Evolutionary conservation across 768 basidiomycete species (phyloP).

Genomic region (Vishniacozyma victoriae): DNA sequence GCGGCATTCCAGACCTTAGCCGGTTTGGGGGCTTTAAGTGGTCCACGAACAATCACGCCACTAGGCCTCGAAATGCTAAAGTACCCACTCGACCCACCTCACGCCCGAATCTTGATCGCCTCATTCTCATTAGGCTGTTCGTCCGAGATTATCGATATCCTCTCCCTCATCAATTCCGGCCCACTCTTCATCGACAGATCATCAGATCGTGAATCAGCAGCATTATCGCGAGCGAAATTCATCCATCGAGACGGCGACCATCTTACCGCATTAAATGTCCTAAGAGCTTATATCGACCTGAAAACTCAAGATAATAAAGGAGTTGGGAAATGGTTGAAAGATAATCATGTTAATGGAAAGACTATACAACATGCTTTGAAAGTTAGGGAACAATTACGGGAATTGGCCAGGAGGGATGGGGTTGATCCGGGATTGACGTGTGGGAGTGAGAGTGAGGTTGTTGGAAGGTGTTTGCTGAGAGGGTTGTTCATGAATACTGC

Average conservation of each 20-base stretch:
- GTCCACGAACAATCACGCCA: constrained; percentile 60
- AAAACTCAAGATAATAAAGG: constrained; percentile 2
- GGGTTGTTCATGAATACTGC: constrained; percentile 82
- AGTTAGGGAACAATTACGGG: constrained; percentile 71
- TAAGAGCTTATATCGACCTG: constrained; percentile 68
- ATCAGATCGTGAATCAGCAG: constrained; percentile 62
- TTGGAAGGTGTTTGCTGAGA: constrained; percentile 65
- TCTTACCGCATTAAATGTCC: constrained; percentile 77
- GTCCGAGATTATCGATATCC: constrained; percentile 71
- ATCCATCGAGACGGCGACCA: constrained; percentile 83
- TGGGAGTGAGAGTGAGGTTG: constrained; percentile 61
- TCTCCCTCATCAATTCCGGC: constrained; percentile 74
- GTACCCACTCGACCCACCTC: constrained; percentile 87
- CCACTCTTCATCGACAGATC: constrained; percentile 70
- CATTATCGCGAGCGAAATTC: constrained; percentile 66
- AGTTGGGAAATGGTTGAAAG: constrained; percentile 70
- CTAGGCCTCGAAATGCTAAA: constrained; percentile 76
- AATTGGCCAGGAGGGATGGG: constrained; percentile 56
- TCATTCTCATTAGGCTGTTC: constrained; percentile 69
- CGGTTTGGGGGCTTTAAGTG: constrained; percentile 71
- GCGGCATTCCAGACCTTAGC: constrained; percentile 54
- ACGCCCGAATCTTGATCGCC: constrained; percentile 71
- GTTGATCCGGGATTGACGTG: constrained; percentile 60
- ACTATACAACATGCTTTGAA: constrained; percentile 70
- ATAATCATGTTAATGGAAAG: constrained; percentile 75